These are phyloP conservation scores for Leishmania arabica DNA, from an alignment of 208 protist species.

Conservation along the genomic window DNA sequence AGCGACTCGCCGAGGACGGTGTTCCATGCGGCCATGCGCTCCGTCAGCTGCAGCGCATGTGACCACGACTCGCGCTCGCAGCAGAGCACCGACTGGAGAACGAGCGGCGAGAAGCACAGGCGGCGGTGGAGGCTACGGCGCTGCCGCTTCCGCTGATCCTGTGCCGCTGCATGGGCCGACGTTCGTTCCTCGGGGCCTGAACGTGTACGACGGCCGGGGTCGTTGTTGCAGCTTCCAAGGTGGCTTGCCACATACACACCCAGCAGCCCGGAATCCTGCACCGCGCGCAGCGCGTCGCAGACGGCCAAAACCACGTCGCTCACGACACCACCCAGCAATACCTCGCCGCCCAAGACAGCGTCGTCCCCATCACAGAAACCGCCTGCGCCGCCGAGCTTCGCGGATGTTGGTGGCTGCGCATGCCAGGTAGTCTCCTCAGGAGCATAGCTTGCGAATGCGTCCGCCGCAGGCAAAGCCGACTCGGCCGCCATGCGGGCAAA, in stretches of 20 bases:
- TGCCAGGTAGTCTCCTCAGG: background rate
- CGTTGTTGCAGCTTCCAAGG: background rate
- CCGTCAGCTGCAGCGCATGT: constrained; percentile 16
- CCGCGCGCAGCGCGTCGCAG: constrained; percentile 11
- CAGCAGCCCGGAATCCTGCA: constrained; percentile 1
- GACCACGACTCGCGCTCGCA: constrained; percentile 31
- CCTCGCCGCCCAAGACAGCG: background rate
- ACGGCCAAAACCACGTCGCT: constrained; percentile 12
- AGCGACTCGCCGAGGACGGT: constrained; percentile 1
- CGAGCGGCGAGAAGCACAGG: constrained; percentile 7
- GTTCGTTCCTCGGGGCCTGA: background rate
- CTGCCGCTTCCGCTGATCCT: background rate
- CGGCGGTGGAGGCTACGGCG: background rate
- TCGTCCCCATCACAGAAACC: background rate
- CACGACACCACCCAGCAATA: constrained; percentile 10
- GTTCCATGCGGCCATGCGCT: constrained; percentile 24
- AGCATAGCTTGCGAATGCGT: background rate
- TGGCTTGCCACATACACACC: background rate
- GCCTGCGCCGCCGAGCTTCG: background rate
- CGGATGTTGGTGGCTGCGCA: background rate
- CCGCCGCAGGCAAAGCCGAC: background rate
- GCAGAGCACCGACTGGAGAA: constrained; percentile 15
- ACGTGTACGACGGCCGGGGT: background rate
- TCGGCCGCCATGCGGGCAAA: constrained; percentile 9
- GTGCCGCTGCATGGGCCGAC: background rate